phyloP scores from a whole-genome alignment of 1,284 basidiomycete genomes.

The Coniferiporia sulphurascens region DNA sequence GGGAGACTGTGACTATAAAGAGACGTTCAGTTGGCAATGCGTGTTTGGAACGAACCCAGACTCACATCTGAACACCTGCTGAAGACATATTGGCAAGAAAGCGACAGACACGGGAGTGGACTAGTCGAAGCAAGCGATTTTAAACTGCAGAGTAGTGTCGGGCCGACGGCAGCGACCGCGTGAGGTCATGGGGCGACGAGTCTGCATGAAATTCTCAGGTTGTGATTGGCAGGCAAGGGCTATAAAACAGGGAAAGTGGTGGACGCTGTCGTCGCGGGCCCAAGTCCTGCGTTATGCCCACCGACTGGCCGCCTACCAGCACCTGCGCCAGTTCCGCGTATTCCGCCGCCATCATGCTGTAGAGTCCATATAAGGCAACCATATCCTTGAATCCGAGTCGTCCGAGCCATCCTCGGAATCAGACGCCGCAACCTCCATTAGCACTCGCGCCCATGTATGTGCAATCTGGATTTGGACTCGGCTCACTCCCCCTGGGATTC shows the following conservation, averaged over 20 bases:
- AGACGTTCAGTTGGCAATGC: background rate
- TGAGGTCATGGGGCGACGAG: constrained; percentile 7
- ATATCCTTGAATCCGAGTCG: too few species aligned
- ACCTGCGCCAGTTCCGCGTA: too few species aligned
- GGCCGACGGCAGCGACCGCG: background rate
- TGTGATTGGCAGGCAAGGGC: background rate
- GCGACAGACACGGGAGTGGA: background rate
- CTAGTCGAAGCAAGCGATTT: background rate
- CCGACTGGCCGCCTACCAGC: too few species aligned
- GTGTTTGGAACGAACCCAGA: background rate
- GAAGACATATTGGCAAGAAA: constrained; percentile 15
- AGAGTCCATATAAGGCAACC: too few species aligned
- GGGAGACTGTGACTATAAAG: constrained; percentile 19
- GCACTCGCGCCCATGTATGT: too few species aligned
- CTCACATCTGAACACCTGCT: constrained; percentile 21
- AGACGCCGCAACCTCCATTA: too few species aligned
- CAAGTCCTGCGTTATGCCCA: background rate
- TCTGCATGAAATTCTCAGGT: background rate
- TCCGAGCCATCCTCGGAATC: too few species aligned
- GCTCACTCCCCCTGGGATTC: background rate
- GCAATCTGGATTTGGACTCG: background rate
- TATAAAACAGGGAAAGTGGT: background rate
- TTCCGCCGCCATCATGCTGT: too few species aligned
- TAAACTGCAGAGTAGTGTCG: background rate
- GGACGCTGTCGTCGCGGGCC: background rate